These are phyloP conservation scores for Neurospora sp. DNA, from an alignment of 495 filamentous ascomycete genomes.

Conservation along the genomic window DNA sequence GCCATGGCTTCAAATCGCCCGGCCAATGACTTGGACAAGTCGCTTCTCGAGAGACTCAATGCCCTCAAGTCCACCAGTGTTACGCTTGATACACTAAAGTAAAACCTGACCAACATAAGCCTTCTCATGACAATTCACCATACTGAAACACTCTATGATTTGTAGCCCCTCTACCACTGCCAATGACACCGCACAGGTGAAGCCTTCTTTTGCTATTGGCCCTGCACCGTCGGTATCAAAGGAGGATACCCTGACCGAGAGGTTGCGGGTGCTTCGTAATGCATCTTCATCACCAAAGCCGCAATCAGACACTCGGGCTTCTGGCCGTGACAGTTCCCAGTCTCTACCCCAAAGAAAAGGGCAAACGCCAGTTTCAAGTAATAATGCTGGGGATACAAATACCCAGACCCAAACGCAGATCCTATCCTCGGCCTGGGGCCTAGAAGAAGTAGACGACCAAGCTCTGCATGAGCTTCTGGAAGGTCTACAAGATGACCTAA, in stretches of 20 bases:
- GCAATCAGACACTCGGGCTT: neutral
- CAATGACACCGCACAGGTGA: neutral
- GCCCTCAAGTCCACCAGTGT: constrained; percentile 45
- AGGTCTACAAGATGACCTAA: constrained; percentile 17
- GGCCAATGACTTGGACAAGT: constrained; percentile 45
- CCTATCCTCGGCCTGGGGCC: constrained; percentile 9
- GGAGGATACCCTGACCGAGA: constrained; percentile 34
- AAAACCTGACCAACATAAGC: constrained; percentile 8
- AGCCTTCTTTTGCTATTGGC: neutral
- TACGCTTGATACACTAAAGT: constrained; percentile 24
- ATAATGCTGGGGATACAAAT: neutral
- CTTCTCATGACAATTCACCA: neutral
- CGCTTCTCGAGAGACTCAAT: constrained; percentile 79
- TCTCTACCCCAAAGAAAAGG: neutral
- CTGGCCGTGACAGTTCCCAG: neutral
- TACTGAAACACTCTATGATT: neutral
- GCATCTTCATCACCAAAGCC: neutral
- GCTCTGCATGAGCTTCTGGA: constrained; percentile 28
- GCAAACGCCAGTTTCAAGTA: neutral
- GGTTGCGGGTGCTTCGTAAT: constrained; percentile 33
- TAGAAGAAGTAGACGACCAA: constrained; percentile 20
- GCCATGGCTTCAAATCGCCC: neutral
- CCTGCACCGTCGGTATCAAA: constrained; percentile 19
- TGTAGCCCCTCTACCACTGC: neutral
- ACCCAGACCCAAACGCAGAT: neutral